Evolutionary conservation across 192 early-diverging fungal species (phyloP), one percentile per base, ranked within the genome.

Genomic region (Linnemannia exigua): DNA sequence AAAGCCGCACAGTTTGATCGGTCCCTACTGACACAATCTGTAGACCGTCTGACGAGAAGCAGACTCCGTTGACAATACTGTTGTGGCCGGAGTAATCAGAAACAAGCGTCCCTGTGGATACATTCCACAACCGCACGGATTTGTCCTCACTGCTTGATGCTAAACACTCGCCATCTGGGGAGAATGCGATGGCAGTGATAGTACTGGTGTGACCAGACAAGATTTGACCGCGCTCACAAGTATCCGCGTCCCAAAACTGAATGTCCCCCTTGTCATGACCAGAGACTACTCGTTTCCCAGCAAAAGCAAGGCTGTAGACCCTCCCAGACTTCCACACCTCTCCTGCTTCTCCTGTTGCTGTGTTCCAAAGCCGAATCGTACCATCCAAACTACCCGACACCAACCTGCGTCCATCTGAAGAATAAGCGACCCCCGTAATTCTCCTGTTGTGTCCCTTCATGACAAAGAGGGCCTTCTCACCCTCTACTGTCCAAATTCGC

Each of bases 331-430:
- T 4, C 41, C 35, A 70, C 1, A 46, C n/a, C 1, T 19, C 22
- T 19, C 28, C 44, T 1, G 46, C 20, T 4, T 38, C 46, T 15
- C 41, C 70, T 38, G 70, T 72, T n/a, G 3, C 1, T 15, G 70
- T 5, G n/a, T 72, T 19, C 70, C 70, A 72, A 9, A 72, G 22
- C 16, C 70, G 70, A 38, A 72, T 25, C 44, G 70, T 72, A 6
- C 14, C 44, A 46, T 72, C 70, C 3, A 2, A 0, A 48, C 70
- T 50, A 0, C 38, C 70, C 16, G 46, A 72, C 5, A 46, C 46
- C 9, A 72, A 11, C 46, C 28, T 6, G 14, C 15, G 44, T 7
- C 70, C 70, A 28, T 46, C 44, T 6, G 70, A 6, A 1, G 70
- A 72, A 47, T 50, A 72, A 2, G 0, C 25, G 22, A 50, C 70